Evolutionary conservation across 805 yeast species (phyloP), one percentile per base, ranked within the genome.

Genomic region (Candida maesae): DNA sequence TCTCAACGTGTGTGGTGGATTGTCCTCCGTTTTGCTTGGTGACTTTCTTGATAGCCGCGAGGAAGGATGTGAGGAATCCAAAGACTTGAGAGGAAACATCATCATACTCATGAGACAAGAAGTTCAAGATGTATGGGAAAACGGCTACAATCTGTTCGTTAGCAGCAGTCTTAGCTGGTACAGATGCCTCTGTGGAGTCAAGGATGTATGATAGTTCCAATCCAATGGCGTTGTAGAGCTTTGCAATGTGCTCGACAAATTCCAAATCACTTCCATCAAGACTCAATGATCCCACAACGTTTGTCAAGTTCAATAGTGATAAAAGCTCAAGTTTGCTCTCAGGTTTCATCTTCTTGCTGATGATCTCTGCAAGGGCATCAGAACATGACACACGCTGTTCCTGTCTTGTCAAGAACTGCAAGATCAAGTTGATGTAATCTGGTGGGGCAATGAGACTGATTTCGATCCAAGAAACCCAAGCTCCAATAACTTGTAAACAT

Each of bases 391-490:
- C 27, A 36, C 49, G 51, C 20, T 47, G 49, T 15, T 32, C 41
- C 7, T 16, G 25, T 17, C 37, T 41, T n/a, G 64, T 91, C 78
- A 51, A 87, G 68, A 40, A 81, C 70, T 46, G 90, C 80, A 59
- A 87, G 95, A 55, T 49, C 36, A 52, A 41, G 36, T 47, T 51
- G 30, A 57, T 56, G 36, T 57, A 57, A 33, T 56, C 59, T 2
- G 52, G 34, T 24, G 45, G 45, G 7, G 52, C 54, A 27, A 57
- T 52, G 35, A 55, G 36, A 12, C 46, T 40, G 42, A 55, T 55
- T 23, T 55, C 59, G 60, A 90, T 87, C 99, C 99, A 93, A 18
- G 90, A 81, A 18, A 89, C 84, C 74, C 84, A 93, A 11, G 79
- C 78, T 10, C 97, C 97, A 41, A 93, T 77, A 41, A 79, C 79